Conservation (phyloP, 371 early-diverging fungal species). For the Apophysomyces sp. region DNA sequence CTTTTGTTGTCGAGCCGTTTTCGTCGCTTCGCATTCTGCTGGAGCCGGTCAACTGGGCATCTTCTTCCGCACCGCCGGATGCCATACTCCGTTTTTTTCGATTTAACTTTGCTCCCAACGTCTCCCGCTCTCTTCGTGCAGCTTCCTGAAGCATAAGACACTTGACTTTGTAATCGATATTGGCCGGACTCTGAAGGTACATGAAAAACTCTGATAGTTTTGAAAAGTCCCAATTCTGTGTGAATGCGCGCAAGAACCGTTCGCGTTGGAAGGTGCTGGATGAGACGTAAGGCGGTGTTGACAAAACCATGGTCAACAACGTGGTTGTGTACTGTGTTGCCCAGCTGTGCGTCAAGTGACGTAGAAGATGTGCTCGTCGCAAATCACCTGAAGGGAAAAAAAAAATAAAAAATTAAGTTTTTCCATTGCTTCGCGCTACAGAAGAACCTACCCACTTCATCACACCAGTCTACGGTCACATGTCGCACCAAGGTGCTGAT, state of each 20-base stretch:
- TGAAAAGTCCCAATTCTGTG: constrained; percentile 77
- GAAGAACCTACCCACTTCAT: constrained; percentile 25
- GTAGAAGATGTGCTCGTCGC: constrained; percentile 52
- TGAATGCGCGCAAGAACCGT: constrained; percentile 65
- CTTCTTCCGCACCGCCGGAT: neutral
- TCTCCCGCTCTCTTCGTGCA: constrained; percentile 52
- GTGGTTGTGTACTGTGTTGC: constrained; percentile 61
- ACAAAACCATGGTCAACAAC: constrained; percentile 39
- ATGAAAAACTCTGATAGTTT: constrained; percentile 77
- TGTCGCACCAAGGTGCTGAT: constrained; percentile 63
- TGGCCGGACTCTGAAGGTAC: constrained; percentile 63
- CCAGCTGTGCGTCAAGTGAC: constrained; percentile 59
- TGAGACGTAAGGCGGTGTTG: constrained; percentile 36
- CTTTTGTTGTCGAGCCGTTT: constrained; percentile 11
- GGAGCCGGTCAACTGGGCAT: neutral
- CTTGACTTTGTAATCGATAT: constrained; percentile 71
- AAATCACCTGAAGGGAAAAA: constrained; percentile 40
- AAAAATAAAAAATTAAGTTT: neutral
- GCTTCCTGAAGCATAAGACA: constrained; percentile 74
- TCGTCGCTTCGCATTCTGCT: neutral
- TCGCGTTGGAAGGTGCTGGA: constrained; percentile 47
- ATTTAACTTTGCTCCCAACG: constrained; percentile 34
- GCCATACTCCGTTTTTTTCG: constrained; percentile 18
- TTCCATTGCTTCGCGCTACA: neutral
- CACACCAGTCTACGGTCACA: constrained; percentile 68